Percentiles rank a stretch among this genome's conserved stretches.
These are phyloP conservation scores for Colletotrichum navitas DNA, from an alignment of 2,329 filamentous ascomycete genomes.

Conservation along the genomic window DNA sequence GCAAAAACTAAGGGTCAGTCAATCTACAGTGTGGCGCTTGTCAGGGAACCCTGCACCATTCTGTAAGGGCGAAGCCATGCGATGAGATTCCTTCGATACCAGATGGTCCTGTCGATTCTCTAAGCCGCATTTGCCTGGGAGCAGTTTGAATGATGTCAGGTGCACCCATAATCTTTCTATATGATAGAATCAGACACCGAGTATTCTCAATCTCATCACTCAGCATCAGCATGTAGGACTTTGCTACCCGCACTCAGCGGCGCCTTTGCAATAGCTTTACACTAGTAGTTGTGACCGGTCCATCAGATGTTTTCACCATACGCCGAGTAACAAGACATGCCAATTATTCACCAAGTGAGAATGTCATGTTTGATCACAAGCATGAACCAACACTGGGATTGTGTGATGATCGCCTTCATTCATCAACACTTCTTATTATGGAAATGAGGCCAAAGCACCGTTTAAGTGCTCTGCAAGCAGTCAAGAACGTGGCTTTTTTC, in stretches of 20 bases:
- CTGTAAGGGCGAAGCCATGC: neutral
- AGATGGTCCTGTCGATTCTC: neutral
- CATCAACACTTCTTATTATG: neutral
- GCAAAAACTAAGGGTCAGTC: neutral
- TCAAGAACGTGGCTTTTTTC: neutral
- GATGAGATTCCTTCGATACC: neutral
- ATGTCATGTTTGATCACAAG: neutral
- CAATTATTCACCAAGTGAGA: neutral
- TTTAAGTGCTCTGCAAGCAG: neutral
- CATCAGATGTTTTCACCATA: neutral
- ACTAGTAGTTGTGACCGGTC: no score
- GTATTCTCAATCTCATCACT: neutral
- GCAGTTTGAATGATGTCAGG: neutral
- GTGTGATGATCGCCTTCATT: neutral
- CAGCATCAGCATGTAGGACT: neutral
- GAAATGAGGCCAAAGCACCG: neutral
- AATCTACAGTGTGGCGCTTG: neutral
- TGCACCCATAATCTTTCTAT: neutral
- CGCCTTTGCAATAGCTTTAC: neutral
- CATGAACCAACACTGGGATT: no score
- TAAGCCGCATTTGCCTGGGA: no score
- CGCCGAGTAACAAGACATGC: neutral
- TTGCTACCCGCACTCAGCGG: neutral
- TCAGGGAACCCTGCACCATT: neutral
- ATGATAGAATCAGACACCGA: neutral